Conservation (phyloP, 495 filamentous ascomycete species). For the Neurospora sublineolata region DNA sequence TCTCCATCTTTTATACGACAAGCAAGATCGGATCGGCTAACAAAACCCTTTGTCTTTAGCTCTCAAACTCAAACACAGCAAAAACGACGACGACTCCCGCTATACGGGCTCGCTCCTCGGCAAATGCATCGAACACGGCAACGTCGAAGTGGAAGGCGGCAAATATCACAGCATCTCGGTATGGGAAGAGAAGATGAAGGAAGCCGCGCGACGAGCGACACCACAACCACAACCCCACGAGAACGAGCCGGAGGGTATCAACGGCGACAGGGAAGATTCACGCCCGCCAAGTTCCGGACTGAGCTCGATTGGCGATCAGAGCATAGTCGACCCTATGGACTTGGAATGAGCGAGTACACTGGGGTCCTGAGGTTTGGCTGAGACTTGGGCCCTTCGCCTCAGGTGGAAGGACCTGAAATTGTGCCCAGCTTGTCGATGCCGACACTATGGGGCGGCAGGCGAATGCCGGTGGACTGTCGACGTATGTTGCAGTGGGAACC, state of each 20-base stretch:
- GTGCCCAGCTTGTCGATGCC: not conserved
- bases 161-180: conserved; percentile 50
- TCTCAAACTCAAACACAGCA: conserved; percentile 76
- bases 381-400: not conserved
- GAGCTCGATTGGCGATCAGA: conserved; percentile 38
- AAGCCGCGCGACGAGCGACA: conserved; percentile 13
- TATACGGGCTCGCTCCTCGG: conserved; percentile 73
- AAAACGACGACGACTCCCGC: conserved; percentile 64
- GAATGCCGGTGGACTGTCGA: not conserved
- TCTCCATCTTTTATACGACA: not conserved
- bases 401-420: not conserved
- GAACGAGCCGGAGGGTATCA: not conserved
- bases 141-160: conserved; percentile 62
- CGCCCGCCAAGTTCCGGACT: conserved; percentile 39
- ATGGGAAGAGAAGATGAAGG: conserved; percentile 41
- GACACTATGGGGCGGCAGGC: not conserved
- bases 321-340: conserved; percentile 32
- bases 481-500: not conserved
- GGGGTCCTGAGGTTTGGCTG: conserved; percentile 7
- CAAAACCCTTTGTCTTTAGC: conserved; percentile 18
- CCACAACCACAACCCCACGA: conserved; percentile 8
- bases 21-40: not conserved
- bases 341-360: not conserved
- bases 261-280: conserved; percentile 21
- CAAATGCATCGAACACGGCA: conserved; percentile 51